Base-by-base conservation (phyloP, 2,329 filamentous ascomycete species). In the Lasiodiplodia citricola region DNA sequence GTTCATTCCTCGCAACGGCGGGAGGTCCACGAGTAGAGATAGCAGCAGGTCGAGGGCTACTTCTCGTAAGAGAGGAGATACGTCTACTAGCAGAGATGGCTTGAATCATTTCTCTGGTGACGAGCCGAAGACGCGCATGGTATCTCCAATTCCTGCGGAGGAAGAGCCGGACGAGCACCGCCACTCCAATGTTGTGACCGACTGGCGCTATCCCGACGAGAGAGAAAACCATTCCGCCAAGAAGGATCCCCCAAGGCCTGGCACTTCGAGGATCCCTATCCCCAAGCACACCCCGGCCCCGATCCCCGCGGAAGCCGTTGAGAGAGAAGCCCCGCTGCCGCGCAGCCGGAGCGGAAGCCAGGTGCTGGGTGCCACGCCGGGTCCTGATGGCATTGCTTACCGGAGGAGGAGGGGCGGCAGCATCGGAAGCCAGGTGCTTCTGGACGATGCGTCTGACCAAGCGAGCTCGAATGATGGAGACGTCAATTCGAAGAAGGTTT, bases 211-310 rank as follows among this genome's bases (percentile, higher is more conserved):
- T 23, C 91, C 92, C 2, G 92, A 94, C 73, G 83, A 87, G 37
- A 78, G 77, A 67, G 77, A 81, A 50, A 35, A 64, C 44, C 21
- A 50, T 18, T 21, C 60, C 3, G 44, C 44, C 10, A 75, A 78
- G 37, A 71, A 87, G 80, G 80, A 87, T 73, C 70, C 74, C 23
- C 58, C 67, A 2, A 62, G 67, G 75, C 82, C 83, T 37, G 82
- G 87, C 81, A 83, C 87, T 3, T 97, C 95, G 55, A 90, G 93
- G 66, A 97, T 99, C 76, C 96, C 96, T 1, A 86, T 98, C 47
- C 90, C 93, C 37, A 94, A 93, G 74, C 83, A 87, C 16, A 97
- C 93, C 76, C 91, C 92, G 2, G 87, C 89, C 23, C 93, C 94
- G 13, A 90, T 96, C 69, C 87, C 92, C 2, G 79, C 87, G 64